Conservation (phyloP, 106 monocot species). For the Acanthochlamys bracteata region DNA sequence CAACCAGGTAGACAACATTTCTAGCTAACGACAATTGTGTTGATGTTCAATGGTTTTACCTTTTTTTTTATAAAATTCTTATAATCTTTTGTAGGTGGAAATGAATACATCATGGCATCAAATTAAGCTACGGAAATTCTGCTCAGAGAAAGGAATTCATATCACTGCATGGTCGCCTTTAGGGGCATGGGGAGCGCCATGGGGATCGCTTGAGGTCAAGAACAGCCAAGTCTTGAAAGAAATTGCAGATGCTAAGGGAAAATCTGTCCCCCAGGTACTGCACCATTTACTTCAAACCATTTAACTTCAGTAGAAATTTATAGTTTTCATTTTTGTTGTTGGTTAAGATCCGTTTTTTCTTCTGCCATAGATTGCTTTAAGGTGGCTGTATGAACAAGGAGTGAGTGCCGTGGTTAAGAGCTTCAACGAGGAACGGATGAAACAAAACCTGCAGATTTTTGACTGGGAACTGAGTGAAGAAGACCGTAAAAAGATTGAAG, state of each 20-base stretch:
- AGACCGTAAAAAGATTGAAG: slow-evolving; percentile 9
- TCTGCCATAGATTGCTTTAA: slow-evolving; percentile 22
- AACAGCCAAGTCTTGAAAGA: slow-evolving; percentile 4
- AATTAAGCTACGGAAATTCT: slow-evolving; percentile 1
- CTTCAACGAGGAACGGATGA: slow-evolving; percentile 33
- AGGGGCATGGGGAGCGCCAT: neutral
- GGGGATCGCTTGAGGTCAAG: neutral
- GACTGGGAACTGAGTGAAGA: slow-evolving; percentile 34
- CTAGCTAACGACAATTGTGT: too few relatives aligned
- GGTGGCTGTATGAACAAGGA: slow-evolving; percentile 46
- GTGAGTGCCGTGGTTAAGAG: slow-evolving; percentile 36
- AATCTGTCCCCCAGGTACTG: slow-evolving; percentile 22
- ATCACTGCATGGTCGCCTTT: slow-evolving; percentile 1
- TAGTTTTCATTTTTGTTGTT: neutral
- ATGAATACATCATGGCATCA: slow-evolving; percentile 6
- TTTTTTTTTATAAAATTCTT: too few relatives aligned
- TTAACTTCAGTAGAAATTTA: too few relatives aligned
- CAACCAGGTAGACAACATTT: too few relatives aligned
- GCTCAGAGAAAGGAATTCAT: neutral
- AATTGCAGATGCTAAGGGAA: slow-evolving; percentile 18
- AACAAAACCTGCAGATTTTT: slow-evolving; percentile 38
- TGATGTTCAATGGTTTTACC: neutral
- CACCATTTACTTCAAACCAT: too few relatives aligned
- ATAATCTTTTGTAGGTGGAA: slow-evolving; percentile 6
- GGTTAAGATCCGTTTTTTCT: neutral